Conservation (phyloP, 2,329 filamentous ascomycete species). For the Elsinoe perseae region DNA sequence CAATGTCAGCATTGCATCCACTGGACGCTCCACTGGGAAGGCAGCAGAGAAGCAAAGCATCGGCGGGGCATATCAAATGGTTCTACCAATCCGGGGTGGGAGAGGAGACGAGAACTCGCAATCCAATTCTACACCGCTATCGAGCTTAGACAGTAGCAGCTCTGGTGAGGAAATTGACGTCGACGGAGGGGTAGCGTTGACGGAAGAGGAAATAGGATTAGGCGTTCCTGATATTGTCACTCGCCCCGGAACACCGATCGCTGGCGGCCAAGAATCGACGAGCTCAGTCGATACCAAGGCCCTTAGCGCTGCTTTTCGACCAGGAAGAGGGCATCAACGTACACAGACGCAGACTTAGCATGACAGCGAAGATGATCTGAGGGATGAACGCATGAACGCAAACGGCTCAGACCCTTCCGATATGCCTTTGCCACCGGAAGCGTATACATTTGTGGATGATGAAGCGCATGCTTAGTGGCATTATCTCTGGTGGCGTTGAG, state of each 20-base stretch:
- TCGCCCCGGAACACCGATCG: not conserved
- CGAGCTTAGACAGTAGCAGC: conserved; percentile 18
- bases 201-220: conserved; percentile 47
- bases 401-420: not conserved
- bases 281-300: not conserved
- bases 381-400: not conserved
- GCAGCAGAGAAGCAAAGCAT: not conserved
- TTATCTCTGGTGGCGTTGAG: not conserved
- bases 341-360: conserved; percentile 12
- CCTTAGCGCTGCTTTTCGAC: not conserved
- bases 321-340: not conserved
- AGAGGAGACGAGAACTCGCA: not conserved
- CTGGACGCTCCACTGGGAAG: not conserved
- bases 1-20: not conserved
- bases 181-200: conserved; percentile 47
- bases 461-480: conserved; percentile 6
- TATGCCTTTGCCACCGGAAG: not conserved
- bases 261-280: no score
- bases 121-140: not conserved
- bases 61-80: not conserved
- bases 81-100: not conserved
- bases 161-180: conserved; percentile 40
- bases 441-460: not conserved
- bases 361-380: not conserved
- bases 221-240: conserved; percentile 6